Percentiles rank a stretch among this genome's conserved stretches.
phyloP scores from a whole-genome alignment of 1,284 basidiomycete species.

The Malassezia sympodialis region DNA sequence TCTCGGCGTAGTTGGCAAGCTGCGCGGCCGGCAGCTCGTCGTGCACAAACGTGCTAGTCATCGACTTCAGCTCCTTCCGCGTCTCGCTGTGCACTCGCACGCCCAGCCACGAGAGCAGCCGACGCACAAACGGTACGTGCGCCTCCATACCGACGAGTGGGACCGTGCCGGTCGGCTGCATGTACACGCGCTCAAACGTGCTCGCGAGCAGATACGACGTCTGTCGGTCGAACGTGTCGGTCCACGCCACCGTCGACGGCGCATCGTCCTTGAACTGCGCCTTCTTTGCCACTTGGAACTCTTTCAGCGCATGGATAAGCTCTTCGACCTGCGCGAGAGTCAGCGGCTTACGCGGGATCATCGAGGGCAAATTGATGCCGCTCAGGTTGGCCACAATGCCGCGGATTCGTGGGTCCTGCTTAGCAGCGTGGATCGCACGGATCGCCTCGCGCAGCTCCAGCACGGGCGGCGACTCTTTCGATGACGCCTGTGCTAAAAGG shows the following conservation, averaged over 20 bases:
- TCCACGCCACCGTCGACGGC: slow-evolving; percentile 48
- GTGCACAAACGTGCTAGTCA: slow-evolving; percentile 33
- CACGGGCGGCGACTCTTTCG: slow-evolving; percentile 28
- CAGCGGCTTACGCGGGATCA: slow-evolving; percentile 36
- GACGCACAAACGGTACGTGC: slow-evolving; percentile 36
- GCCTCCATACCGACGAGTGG: slow-evolving; percentile 48
- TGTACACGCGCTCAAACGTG: slow-evolving; percentile 50
- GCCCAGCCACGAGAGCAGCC: slow-evolving; percentile 49
- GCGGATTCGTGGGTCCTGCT: slow-evolving; percentile 47
- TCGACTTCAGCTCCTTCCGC: slow-evolving; percentile 49
- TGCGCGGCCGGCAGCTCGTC: slow-evolving; percentile 32
- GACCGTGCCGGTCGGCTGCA: slow-evolving; percentile 49
- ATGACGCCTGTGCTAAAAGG: slow-evolving; percentile 23
- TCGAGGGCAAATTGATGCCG: slow-evolving; percentile 44
- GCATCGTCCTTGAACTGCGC: slow-evolving; percentile 35
- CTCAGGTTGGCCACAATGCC: slow-evolving; percentile 51
- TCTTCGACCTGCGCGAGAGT: slow-evolving; percentile 51
- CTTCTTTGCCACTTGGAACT: slow-evolving; percentile 48
- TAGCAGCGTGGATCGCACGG: slow-evolving; percentile 48
- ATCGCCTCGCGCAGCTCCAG: slow-evolving; percentile 50
- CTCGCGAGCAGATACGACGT: slow-evolving; percentile 48
- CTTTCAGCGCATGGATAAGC: slow-evolving; percentile 48
- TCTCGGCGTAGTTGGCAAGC: slow-evolving; percentile 32
- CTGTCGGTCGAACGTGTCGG: slow-evolving; percentile 49
- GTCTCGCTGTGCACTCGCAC: slow-evolving; percentile 50